phyloP scores from a whole-genome alignment of 176 grass and related monocot species.

The Bonia amplexicaulis region DNA sequence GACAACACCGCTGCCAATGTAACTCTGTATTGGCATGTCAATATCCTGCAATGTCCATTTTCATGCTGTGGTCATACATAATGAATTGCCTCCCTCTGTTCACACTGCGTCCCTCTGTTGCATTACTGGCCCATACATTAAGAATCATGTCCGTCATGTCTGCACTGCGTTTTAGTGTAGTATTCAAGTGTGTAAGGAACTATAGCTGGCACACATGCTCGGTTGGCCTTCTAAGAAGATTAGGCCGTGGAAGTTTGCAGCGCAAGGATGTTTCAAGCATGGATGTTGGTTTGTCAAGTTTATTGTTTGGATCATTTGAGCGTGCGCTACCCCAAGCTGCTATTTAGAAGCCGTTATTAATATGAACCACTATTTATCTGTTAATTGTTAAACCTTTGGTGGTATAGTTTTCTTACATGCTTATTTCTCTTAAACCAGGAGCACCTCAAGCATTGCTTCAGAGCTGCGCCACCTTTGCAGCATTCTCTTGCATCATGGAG shows the following conservation, averaged over 20 bases:
- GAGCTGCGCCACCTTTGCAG: conserved; percentile 76
- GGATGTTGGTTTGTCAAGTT: background rate
- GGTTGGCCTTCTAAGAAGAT: background rate
- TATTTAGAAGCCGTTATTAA: background rate
- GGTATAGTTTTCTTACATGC: background rate
- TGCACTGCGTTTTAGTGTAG: background rate
- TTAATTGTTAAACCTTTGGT: background rate
- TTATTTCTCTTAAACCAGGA: conserved; percentile 34
- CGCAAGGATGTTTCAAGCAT: background rate
- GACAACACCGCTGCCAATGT: background rate
- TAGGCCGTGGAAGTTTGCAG: background rate
- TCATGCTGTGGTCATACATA: background rate
- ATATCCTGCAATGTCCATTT: background rate
- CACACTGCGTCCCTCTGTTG: background rate
- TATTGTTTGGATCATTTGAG: background rate
- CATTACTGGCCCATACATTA: background rate
- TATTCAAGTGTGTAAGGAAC: background rate
- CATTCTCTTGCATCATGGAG: conserved; percentile 95
- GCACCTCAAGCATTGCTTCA: conserved; percentile 69
- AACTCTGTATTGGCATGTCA: background rate
- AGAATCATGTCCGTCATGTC: background rate
- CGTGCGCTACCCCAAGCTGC: background rate
- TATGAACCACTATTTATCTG: background rate
- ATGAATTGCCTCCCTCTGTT: background rate
- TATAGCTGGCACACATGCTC: background rate